A percentile compares a stretch with the other conserved stretches of the same genome.
Conservation (phyloP, 805 yeast genomes). For the Candida stauntonica region DNA sequence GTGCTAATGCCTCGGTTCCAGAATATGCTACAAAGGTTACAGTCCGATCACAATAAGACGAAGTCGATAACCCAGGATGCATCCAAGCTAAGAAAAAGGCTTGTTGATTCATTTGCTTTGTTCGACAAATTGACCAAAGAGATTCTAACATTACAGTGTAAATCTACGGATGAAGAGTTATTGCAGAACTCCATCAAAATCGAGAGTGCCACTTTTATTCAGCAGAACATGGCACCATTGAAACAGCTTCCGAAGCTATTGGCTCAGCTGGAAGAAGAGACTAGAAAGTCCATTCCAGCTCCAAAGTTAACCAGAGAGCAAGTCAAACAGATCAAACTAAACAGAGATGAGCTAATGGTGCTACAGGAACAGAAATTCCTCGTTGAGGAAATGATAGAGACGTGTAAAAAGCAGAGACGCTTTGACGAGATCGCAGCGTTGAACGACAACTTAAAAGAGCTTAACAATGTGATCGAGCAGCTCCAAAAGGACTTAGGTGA, state of each 20-base stretch:
- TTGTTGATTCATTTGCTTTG: conserved; percentile 45
- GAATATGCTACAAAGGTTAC: conserved; percentile 31
- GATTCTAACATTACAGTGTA: conserved; percentile 32
- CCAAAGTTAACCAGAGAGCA: conserved; percentile 31
- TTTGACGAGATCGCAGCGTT: conserved; percentile 73
- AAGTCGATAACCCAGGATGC: conserved; percentile 33
- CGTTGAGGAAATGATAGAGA: conserved; percentile 58
- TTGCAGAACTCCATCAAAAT: conserved; percentile 52
- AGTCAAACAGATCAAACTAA: conserved; percentile 52
- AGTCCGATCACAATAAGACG: conserved; percentile 29
- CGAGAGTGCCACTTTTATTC: conserved; percentile 56
- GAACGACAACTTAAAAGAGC: conserved; percentile 42
- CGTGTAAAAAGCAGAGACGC: conserved; percentile 59
- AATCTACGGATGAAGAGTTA: conserved; percentile 39
- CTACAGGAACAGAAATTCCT: conserved; percentile 78
- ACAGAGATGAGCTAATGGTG: conserved; percentile 78
- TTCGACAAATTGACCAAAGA: conserved; percentile 48
- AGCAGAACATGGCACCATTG: conserved; percentile 59
- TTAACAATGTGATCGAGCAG: conserved; percentile 4
- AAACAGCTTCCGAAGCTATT: conserved; percentile 52
- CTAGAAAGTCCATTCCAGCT: conserved; percentile 14
- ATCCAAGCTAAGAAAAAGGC: conserved; percentile 37
- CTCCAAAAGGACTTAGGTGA: conserved; percentile 7
- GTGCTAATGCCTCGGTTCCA: conserved; percentile 41
- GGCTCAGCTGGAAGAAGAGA: conserved; percentile 22